Evolutionary conservation across 495 filamentous ascomycete species (phyloP).

Genomic region (Oleoguttula mirabilis): DNA sequence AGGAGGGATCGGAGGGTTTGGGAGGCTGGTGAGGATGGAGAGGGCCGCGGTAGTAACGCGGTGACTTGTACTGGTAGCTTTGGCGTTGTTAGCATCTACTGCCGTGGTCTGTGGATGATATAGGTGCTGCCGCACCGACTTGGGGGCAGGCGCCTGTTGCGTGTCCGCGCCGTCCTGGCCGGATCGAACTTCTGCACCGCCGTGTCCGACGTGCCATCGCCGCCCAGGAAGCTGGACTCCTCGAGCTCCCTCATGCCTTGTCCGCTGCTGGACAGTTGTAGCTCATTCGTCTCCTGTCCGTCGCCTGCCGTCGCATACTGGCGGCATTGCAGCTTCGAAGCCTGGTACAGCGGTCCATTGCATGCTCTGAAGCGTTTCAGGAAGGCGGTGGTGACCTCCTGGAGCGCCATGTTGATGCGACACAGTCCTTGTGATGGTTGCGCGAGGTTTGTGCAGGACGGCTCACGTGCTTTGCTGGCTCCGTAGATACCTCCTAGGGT

Average conservation of each 20-base stretch:
- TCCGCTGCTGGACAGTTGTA: slow-evolving; percentile 22
- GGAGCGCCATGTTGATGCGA: slow-evolving; percentile 13
- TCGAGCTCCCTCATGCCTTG: slow-evolving; percentile 24
- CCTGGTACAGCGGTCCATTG: not conserved
- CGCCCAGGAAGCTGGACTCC: slow-evolving; percentile 30
- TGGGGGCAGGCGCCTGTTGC: slow-evolving; percentile 48
- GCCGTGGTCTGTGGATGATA: too few species aligned
- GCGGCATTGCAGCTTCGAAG: slow-evolving; percentile 22
- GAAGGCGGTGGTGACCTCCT: slow-evolving; percentile 16
- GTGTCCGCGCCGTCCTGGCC: slow-evolving; percentile 37
- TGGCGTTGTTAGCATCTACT: too few species aligned
- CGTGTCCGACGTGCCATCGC: slow-evolving; percentile 26
- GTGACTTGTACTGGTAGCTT: slow-evolving; percentile 87
- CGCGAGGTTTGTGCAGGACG: not conserved
- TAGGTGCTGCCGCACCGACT: slow-evolving; percentile 66
- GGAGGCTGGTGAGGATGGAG: slow-evolving; percentile 85
- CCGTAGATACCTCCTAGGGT: too few species aligned
- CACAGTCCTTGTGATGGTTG: too few species aligned
- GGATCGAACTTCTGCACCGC: slow-evolving; percentile 45
- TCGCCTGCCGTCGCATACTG: slow-evolving; percentile 13
- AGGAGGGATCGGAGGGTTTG: slow-evolving; percentile 67
- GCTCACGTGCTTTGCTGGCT: too few species aligned
- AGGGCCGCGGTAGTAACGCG: slow-evolving; percentile 86
- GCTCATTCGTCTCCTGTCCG: slow-evolving; percentile 17
- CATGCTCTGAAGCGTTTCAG: slow-evolving; percentile 9